Evolutionary conservation across 1,284 basidiomycete genomes (phyloP), one percentile per base, ranked within the genome.

Genomic region (Sphagnurus paluster): DNA sequence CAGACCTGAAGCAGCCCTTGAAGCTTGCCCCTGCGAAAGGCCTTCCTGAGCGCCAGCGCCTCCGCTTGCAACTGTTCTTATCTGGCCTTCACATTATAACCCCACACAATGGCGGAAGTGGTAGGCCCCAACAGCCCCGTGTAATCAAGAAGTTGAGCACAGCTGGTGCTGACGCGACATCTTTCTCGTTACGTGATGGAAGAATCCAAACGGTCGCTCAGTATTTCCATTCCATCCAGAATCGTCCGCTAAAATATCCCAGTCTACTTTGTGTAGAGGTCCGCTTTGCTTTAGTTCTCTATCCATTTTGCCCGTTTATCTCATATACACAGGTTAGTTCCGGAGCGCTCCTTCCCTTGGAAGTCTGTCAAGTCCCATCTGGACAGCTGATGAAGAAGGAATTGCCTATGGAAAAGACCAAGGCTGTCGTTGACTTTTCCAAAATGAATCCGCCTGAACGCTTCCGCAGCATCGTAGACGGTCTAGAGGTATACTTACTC

Each of bases 311-410:
- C 21, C 44, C 32, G 28, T 42, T 42, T 4, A 14, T 46, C 17
- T n/a, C n/a, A n/a, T n/a, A 49, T n/a, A 39, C 38, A 21, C 20
- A 87, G 84, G 73, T 86, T 23, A 79, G 81, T 3, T 65, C 66
- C 8, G 78, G 77, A 2, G 84, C 86, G 0, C 59, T 83, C 30
- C 68, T 87, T 7, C 86, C 86, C 0, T 59, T 89, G 0, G 87
- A 90, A 55, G 59, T 82, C 1, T 88, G 85, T 54, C 64, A 58
- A 0, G 82, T 90, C 4, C 71, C 74, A 0, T 62, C 72, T 0
- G 87, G 87, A 0, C 87, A 90, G 54, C 79, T 88, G 39, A 79
- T 87, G 72, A 71, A 78, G 19, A 85, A 82, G 55, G 80, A 84
- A 46, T 68, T 89, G 0, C 83, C 86, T 0, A 69, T 78, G 0